Percentiles rank a stretch among this genome's conserved stretches.
Conservation (phyloP, 495 filamentous ascomycete genomes). For the Hamigera avellanea region DNA sequence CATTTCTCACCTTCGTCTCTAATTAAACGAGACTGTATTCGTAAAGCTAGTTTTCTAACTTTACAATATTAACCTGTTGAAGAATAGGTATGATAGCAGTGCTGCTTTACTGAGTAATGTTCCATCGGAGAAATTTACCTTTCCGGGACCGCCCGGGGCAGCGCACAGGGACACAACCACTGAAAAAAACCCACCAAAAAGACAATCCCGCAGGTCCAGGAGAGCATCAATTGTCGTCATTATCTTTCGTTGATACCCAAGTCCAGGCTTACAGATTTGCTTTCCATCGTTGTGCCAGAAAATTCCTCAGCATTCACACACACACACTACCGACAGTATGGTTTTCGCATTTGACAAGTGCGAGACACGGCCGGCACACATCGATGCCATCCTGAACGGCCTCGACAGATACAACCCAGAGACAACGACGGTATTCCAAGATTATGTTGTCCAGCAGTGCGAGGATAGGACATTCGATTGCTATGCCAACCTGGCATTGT, state of each 20-base stretch:
- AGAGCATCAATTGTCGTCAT: not conserved
- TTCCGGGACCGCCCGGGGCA: not conserved
- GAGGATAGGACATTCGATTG: constrained; percentile 87
- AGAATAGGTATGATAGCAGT: no score
- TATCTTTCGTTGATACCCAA: not conserved
- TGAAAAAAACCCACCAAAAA: constrained; percentile 3
- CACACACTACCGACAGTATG: constrained; percentile 24
- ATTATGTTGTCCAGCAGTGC: constrained; percentile 91
- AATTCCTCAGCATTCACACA: not conserved
- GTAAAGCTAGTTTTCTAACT: no score
- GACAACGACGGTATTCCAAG: constrained; percentile 85
- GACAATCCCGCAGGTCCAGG: not conserved
- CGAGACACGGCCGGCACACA: constrained; percentile 68
- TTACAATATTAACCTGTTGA: not conserved
- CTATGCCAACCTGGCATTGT: constrained; percentile 87
- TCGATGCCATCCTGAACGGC: constrained; percentile 81
- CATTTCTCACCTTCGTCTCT: no score
- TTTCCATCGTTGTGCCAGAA: not conserved
- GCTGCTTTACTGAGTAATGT: no score
- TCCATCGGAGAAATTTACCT: constrained; percentile 1
- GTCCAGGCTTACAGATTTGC: not conserved
- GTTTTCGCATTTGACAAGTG: constrained; percentile 41
- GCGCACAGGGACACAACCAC: constrained; percentile 1
- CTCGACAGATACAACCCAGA: constrained; percentile 99
- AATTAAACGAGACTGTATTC: no score